A percentile compares a stretch with the other conserved stretches of the same genome.
Conservation (phyloP, 768 basidiomycete genomes). For the Lentinula aciculospora region DNA sequence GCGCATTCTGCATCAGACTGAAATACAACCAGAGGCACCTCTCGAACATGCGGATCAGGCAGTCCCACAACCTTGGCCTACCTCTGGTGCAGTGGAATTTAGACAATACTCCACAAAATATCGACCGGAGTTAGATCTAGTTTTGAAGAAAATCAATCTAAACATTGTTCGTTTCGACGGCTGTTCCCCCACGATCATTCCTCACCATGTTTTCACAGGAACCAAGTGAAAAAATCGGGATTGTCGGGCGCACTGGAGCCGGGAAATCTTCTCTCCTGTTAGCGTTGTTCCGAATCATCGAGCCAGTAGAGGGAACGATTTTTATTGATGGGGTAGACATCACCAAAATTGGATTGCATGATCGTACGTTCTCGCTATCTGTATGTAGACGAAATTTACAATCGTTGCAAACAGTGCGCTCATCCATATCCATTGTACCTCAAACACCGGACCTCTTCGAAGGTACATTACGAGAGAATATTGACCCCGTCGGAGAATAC, state of each 20-base stretch:
- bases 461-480: conserved; percentile 77
- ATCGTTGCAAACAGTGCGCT: conserved; percentile 46
- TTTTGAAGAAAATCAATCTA: conserved; percentile 72
- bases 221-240: conserved; percentile 83
- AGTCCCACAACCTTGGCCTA: conserved; percentile 64
- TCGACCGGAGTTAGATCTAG: conserved; percentile 72
- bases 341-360: conserved; percentile 67
- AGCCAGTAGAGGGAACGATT: conserved; percentile 63
- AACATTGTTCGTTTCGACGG: conserved; percentile 42
- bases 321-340: conserved; percentile 74
- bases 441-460: conserved; percentile 71
- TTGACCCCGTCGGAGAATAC: conserved; percentile 77
- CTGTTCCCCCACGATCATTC: neutral
- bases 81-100: conserved; percentile 69
- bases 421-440: conserved; percentile 80
- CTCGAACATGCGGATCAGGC: conserved; percentile 57
- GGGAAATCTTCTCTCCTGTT: conserved; percentile 74
- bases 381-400: conserved; percentile 3
- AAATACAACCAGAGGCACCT: conserved; percentile 70
- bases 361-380: conserved; percentile 35
- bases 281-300: conserved; percentile 74
- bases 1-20: conserved; percentile 77
- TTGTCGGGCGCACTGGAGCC: conserved; percentile 79
- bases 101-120: conserved; percentile 77
- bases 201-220: conserved; percentile 32